These are phyloP conservation scores for Sisymbrium irio DNA, from an alignment of 345 rosid genomes.

Conservation along the genomic window DNA sequence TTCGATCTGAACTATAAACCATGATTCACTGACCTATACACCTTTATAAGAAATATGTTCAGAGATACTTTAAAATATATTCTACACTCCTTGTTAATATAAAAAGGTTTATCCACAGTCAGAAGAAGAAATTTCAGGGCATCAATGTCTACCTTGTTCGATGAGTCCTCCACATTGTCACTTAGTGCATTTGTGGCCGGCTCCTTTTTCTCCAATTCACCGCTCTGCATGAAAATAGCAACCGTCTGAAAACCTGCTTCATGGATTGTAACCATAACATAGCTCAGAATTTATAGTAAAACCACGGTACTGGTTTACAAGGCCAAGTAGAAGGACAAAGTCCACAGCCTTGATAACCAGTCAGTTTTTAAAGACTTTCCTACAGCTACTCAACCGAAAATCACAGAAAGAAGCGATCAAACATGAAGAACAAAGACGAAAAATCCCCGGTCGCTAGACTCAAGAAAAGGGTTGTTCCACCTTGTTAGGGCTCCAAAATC, in stretches of 20 bases:
- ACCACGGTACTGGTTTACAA: constrained; percentile 26
- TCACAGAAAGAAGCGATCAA: constrained; percentile 8
- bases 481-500: background rate
- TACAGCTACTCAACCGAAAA: constrained; percentile 1
- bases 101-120: background rate
- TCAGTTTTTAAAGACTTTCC: constrained; percentile 13
- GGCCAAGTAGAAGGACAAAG: constrained; percentile 25
- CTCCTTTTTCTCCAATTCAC: constrained; percentile 54
- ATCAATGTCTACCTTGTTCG: constrained; percentile 57
- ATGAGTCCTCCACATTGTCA: constrained; percentile 63
- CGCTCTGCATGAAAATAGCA: constrained; percentile 99
- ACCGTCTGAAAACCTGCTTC: constrained; percentile 99
- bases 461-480: constrained; percentile 10
- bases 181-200: constrained; percentile 41
- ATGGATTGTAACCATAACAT: constrained; percentile 74
- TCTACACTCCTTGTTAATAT: background rate
- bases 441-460: background rate
- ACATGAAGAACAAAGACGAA: constrained; percentile 1
- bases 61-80: background rate
- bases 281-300: constrained; percentile 66
- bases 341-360: constrained; percentile 23
- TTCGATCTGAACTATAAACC: background rate
- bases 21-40: constrained; percentile 3
- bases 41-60: background rate
- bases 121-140: background rate